Evolutionary conservation across 345 rosid genomes (phyloP), one percentile per base, ranked within the genome.

Genomic region (Diplotaxis tenuifolia): DNA sequence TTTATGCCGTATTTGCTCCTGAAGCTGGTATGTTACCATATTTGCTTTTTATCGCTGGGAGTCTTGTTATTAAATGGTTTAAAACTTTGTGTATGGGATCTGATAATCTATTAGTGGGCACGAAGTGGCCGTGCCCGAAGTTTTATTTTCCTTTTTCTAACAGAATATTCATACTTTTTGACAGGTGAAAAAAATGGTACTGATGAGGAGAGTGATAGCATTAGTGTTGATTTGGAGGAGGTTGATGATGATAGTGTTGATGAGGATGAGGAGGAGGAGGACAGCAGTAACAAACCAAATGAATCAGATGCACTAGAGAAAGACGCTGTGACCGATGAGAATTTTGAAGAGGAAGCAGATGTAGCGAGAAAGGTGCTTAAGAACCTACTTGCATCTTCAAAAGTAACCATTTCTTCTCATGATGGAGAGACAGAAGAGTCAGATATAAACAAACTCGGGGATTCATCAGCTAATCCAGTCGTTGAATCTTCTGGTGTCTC

Each of bases 261-360:
- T 62, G 85, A 72, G 27, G 80, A 65, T 74, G 75, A 12, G 47
- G 80, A 40, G n/a, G 73, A 32, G 14, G 71, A 62, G n/a, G 82
- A 78, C 40, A 47, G 4, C 36, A 72, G 52, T 72, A 65, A 7
- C 65, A 75, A 52, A 60, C 49, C 79, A 4, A 82, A 81, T 71
- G 82, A 71, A 50, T 34, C 45, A 1, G 75, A 75, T 73, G 52
- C 71, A 81, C 70, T 61, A 34, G 79, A 79, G 57, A 82, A 78
- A 75, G 83, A 73, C 74, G 54, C 36, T 74, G 79, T 70, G 12
- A 9, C 73, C 8, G 81, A 78, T 62, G 68, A 69, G 74, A 84
- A 92, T 75, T 85, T 95, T 83, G 92, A 91, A 16, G 79, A 84
- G 78, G 99, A 95, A 84, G 89, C 83, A 49, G 86, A 88, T 71